Percentiles rank a stretch among this genome's conserved stretches.
Evolutionary conservation across 176 grass and related monocot genomes (phyloP).

Genomic region (Lolium perenne): DNA sequence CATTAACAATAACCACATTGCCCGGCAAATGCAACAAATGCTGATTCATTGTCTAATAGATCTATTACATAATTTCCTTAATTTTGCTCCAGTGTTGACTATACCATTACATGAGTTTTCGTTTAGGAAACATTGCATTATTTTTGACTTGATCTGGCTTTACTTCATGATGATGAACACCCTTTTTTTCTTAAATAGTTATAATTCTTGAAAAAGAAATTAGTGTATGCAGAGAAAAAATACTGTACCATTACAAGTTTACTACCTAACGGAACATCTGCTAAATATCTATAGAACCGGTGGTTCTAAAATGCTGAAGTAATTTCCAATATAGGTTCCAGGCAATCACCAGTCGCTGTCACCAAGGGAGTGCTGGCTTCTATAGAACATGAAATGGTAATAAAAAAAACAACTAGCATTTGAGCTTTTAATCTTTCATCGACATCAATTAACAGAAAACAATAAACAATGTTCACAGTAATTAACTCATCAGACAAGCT

Average conservation of each 20-base stretch:
- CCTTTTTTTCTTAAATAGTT: too few species aligned
- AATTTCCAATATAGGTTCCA: background rate
- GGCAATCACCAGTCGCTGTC: background rate
- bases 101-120: background rate
- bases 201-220: too few species aligned
- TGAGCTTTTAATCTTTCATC: slow-evolving; percentile 34
- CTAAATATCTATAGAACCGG: background rate
- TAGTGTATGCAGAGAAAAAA: too few species aligned
- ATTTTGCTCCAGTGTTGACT: background rate
- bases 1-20: background rate
- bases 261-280: background rate
- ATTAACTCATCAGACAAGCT: background rate
- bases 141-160: too few species aligned
- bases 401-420: background rate
- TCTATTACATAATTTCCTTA: background rate
- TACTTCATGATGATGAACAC: too few species aligned
- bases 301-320: background rate
- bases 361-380: background rate
- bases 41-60: background rate
- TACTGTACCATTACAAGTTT: too few species aligned
- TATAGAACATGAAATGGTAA: background rate
- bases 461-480: background rate
- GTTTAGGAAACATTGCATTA: background rate
- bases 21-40: too few species aligned
- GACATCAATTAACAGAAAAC: slow-evolving; percentile 22